phyloP scores from a whole-genome alignment of 164 flowering plant species.

The Vitis cinerea region DNA sequence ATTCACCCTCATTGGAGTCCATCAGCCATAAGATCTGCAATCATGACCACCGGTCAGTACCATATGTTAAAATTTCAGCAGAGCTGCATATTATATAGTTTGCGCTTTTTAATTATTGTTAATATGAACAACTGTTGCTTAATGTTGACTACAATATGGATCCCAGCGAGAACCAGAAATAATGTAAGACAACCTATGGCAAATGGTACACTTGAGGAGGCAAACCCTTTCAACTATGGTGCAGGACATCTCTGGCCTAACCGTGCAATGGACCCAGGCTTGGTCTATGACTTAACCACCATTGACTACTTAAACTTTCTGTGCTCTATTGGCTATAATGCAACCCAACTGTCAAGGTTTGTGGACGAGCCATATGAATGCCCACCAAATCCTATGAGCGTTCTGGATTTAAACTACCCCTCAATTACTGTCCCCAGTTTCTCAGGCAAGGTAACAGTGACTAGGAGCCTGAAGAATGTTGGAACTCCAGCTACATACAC shows the following conservation, averaged over 20 bases:
- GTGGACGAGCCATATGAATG: not conserved
- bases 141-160: not conserved
- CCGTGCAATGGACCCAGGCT: not conserved
- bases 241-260: not conserved
- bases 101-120: no score
- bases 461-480: no score
- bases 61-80: not conserved
- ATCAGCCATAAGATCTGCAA: not conserved
- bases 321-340: no score
- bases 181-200: not conserved
- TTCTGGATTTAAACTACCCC: not conserved
- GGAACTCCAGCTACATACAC: no score
- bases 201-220: not conserved
- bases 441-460: no score
- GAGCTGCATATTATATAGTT: no score
- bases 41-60: constrained; percentile 1
- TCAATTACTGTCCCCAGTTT: not conserved
- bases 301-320: no score
- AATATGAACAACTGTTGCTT: no score
- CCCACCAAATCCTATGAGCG: not conserved
- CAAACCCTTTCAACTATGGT: constrained; percentile 3
- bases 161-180: not conserved
- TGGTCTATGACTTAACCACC: no score
- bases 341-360: no score
- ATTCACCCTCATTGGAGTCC: not conserved